Evolutionary conservation across 2,329 filamentous ascomycete genomes (phyloP).

Genomic region (Ophiostoma quercus): DNA sequence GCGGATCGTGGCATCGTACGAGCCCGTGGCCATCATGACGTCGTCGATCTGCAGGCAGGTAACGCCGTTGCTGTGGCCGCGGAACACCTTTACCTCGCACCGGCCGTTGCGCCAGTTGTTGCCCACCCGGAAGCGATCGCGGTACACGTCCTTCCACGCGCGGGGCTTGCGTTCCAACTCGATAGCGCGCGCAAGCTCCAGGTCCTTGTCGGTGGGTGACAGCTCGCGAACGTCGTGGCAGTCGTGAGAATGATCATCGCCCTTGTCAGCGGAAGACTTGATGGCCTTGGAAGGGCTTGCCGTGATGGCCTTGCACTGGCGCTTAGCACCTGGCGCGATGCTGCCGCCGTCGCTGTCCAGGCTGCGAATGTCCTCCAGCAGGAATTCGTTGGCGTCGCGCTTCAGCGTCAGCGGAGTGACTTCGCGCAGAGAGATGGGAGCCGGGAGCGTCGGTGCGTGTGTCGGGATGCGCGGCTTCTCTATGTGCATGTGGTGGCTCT

Average conservation of each 20-base stretch:
- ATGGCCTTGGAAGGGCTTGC: not conserved
- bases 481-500: slow-evolving; percentile 33
- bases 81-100: slow-evolving; percentile 76
- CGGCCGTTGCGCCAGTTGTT: slow-evolving; percentile 97
- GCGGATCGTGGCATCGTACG: slow-evolving; percentile 91
- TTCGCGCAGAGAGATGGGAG: slow-evolving; percentile 29
- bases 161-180: slow-evolving; percentile 48
- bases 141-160: slow-evolving; percentile 96
- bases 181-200: slow-evolving; percentile 23
- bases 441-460: slow-evolving; percentile 32
- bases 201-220: slow-evolving; percentile 21
- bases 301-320: not conserved
- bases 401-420: slow-evolving; percentile 35
- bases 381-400: slow-evolving; percentile 34
- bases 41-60: slow-evolving; percentile 69
- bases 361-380: slow-evolving; percentile 29
- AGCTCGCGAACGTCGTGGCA: not conserved
- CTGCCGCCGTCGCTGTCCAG: slow-evolving; percentile 27
- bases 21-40: slow-evolving; percentile 80
- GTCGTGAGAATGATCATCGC: slow-evolving; percentile 22
- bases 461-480: slow-evolving; percentile 28
- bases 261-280: not conserved
- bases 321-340: not conserved
- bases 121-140: slow-evolving; percentile 86
- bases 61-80: slow-evolving; percentile 80